Evolutionary conservation across 176 grass and related monocot genomes (phyloP).

Genomic region (Rhynchospora tenuis): DNA sequence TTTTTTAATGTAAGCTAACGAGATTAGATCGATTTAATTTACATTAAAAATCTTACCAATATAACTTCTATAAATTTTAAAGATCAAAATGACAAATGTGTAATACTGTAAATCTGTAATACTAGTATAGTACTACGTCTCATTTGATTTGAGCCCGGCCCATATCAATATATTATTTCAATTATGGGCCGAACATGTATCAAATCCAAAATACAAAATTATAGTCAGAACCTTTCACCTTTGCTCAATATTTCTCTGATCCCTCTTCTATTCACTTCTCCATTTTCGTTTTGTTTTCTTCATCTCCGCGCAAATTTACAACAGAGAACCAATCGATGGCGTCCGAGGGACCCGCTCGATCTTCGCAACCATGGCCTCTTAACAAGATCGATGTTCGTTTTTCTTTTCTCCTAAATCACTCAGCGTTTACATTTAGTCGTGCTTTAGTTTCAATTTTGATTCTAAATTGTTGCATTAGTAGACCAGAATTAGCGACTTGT

Average conservation of each 20-base stretch:
- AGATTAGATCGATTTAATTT: too few relatives aligned
- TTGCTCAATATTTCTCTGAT: neutral
- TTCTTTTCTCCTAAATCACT: neutral
- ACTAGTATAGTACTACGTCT: too few relatives aligned
- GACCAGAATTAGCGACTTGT: neutral
- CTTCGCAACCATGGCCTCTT: slow-evolving; percentile 48
- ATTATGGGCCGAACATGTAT: neutral
- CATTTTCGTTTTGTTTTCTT: neutral
- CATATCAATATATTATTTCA: neutral
- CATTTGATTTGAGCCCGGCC: neutral
- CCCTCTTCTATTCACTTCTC: neutral
- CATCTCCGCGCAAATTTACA: neutral
- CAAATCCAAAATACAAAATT: neutral
- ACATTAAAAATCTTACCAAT: too few relatives aligned
- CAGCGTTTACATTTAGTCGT: neutral
- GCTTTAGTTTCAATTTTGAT: slow-evolving; percentile 1
- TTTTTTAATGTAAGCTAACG: too few relatives aligned
- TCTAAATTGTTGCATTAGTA: neutral
- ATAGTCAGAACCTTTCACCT: neutral
- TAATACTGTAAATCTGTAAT: too few relatives aligned
- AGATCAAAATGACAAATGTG: too few relatives aligned
- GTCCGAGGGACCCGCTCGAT: slow-evolving; percentile 27
- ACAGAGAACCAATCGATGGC: slow-evolving; percentile 21
- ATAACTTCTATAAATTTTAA: too few relatives aligned
- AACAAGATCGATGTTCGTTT: slow-evolving; percentile 56